These are phyloP conservation scores for Pythium rishiriense DNA, from an alignment of 352 stramenopile genomes.

Conservation along the genomic window DNA sequence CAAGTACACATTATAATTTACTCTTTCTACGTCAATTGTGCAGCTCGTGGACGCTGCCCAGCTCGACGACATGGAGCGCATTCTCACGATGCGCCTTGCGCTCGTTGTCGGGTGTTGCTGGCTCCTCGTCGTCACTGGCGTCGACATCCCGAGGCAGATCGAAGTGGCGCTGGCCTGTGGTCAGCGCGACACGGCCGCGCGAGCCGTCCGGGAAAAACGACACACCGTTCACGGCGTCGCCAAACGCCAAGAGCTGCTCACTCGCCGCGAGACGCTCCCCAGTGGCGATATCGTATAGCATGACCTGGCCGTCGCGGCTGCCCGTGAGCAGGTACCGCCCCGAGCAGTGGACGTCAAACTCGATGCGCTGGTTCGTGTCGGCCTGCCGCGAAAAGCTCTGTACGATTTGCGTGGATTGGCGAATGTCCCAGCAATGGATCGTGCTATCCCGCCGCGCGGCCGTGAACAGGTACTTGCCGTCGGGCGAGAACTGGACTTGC, in stretches of 20 bases:
- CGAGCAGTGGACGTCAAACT: slow-evolving; percentile 73
- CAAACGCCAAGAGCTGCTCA: slow-evolving; percentile 43
- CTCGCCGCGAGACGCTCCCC: slow-evolving; percentile 35
- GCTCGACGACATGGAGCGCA: slow-evolving; percentile 29
- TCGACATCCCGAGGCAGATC: slow-evolving; percentile 65
- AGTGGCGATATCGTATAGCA: slow-evolving; percentile 63
- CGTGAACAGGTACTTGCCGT: slow-evolving; percentile 75
- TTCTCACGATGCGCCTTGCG: background rate
- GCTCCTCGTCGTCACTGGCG: slow-evolving; percentile 23
- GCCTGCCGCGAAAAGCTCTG: slow-evolving; percentile 56
- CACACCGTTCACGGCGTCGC: slow-evolving; percentile 70
- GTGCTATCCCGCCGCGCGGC: slow-evolving; percentile 60
- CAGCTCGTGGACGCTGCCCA: slow-evolving; percentile 14
- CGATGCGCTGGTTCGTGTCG: slow-evolving; percentile 75
- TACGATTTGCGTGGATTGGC: slow-evolving; percentile 63
- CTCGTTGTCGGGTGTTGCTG: slow-evolving; percentile 1
- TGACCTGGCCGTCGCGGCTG: slow-evolving; percentile 44
- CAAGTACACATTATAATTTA: background rate
- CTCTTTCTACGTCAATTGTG: background rate
- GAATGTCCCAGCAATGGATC: slow-evolving; percentile 89
- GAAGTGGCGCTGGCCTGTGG: slow-evolving; percentile 67
- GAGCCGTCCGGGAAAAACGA: slow-evolving; percentile 70
- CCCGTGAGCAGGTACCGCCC: slow-evolving; percentile 66
- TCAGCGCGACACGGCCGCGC: slow-evolving; percentile 49
- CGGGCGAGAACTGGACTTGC: slow-evolving; percentile 76